Evolutionary conservation across 176 grass and related monocot genomes (phyloP).

Genomic region (Eremochloa ophiuroides): DNA sequence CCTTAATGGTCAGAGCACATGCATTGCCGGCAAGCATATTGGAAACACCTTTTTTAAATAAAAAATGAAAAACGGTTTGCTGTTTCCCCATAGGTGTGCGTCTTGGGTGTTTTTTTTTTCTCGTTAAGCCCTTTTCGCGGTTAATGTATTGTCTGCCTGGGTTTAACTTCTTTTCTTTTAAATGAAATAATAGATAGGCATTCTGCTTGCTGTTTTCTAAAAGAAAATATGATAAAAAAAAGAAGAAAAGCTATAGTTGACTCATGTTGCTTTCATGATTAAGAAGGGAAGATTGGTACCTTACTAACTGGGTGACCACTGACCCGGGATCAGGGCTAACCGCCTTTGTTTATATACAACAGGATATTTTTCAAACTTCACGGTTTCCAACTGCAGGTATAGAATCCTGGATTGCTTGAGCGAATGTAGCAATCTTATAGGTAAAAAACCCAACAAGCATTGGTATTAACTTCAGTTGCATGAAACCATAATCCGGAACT

Average conservation of each 20-base stretch:
- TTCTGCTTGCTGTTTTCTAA: background rate
- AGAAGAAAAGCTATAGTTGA: background rate
- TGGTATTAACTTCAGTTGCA: constrained; percentile 95
- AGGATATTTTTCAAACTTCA: constrained; percentile 49
- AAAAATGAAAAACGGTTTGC: background rate
- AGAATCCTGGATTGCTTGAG: constrained; percentile 70
- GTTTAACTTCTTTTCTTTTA: background rate
- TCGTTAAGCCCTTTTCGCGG: background rate
- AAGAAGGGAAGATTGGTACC: constrained; percentile 20
- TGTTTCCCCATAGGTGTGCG: background rate
- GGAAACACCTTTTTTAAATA: background rate
- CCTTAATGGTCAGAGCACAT: constrained; percentile 19
- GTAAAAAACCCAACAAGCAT: constrained; percentile 96
- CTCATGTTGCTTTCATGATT: background rate
- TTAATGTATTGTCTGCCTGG: background rate
- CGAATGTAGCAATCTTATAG: constrained; percentile 82
- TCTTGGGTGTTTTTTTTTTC: background rate
- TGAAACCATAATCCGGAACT: constrained; percentile 73
- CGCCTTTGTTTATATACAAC: background rate
- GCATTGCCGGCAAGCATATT: background rate
- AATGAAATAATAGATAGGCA: background rate
- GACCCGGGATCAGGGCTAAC: background rate
- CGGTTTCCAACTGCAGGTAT: constrained; percentile 38
- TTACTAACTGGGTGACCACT: constrained; percentile 20
- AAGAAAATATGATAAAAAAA: background rate